Evolutionary conservation across 441 rosid genomes (phyloP).

Genomic region (Biscutella auriculata): DNA sequence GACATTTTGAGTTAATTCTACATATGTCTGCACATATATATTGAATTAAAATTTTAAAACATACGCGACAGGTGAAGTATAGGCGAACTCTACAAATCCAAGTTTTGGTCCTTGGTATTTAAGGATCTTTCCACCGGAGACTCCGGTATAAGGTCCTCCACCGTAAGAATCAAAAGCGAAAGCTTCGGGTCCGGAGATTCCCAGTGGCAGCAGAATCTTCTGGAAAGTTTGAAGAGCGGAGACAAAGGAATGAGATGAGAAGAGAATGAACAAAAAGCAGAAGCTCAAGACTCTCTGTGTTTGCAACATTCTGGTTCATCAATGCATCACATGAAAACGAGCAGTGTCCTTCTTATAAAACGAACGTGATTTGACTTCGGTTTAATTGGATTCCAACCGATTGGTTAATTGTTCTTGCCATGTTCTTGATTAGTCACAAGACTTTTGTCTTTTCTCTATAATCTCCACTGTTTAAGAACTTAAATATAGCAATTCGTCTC

Average conservation of each 20-base stretch:
- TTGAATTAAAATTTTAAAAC: background rate
- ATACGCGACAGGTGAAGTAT: constrained; percentile 4
- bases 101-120: constrained; percentile 19
- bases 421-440: constrained; percentile 17
- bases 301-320: constrained; percentile 4
- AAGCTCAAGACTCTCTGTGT: background rate
- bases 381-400: background rate
- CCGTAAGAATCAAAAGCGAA: constrained; percentile 19
- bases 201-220: constrained; percentile 9
- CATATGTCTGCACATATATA: background rate
- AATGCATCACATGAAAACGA: constrained; percentile 2
- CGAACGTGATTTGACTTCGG: background rate
- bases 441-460: constrained; percentile 5
- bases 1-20: background rate
- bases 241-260: background rate
- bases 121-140: constrained; percentile 20
- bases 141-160: constrained; percentile 23
- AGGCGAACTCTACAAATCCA: constrained; percentile 18
- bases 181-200: constrained; percentile 12
- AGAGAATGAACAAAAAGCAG: background rate
- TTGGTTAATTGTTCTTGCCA: background rate
- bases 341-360: constrained; percentile 5
- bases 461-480: background rate
- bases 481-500: background rate
- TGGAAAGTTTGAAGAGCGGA: constrained; percentile 7